Percentiles rank a stretch among this genome's conserved stretches.
Conservation (phyloP, 805 yeast species). For the Wickerhamiella allomyrinae region DNA sequence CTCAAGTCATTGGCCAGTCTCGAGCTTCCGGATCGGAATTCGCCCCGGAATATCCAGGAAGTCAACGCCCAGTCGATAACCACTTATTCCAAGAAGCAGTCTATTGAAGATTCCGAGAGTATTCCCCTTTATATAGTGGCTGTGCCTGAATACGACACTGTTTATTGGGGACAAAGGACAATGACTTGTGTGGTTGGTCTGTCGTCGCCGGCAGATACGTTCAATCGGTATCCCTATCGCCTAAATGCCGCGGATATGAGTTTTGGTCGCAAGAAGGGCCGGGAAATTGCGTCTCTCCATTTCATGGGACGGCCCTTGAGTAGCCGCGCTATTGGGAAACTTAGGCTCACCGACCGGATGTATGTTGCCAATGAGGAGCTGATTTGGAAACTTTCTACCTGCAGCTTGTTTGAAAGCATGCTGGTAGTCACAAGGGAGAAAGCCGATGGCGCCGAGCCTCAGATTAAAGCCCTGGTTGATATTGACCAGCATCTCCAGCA, state of each 20-base stretch:
- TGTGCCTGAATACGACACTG: background rate
- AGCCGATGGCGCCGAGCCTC: background rate
- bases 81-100: too few relatives aligned
- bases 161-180: background rate
- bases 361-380: background rate
- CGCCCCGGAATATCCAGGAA: too few relatives aligned
- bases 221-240: constrained; percentile 1
- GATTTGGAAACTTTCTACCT: constrained; percentile 1
- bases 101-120: too few relatives aligned
- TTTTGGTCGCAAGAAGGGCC: background rate
- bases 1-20: too few relatives aligned
- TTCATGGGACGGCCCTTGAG: background rate
- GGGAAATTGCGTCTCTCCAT: background rate
- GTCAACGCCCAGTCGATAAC: too few relatives aligned
- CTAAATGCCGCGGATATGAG: constrained; percentile 6
- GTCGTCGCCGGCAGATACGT: background rate
- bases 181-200: background rate
- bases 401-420: constrained; percentile 3
- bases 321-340: background rate
- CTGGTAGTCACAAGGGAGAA: constrained; percentile 2
- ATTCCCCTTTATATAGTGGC: too few relatives aligned
- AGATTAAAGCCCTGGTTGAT: constrained; percentile 4
- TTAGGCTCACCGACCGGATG: constrained; percentile 3
- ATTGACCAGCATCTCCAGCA: background rate
- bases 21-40: too few relatives aligned